Evolutionary conservation across 179 eudicot genomes (phyloP), one percentile per base, ranked within the genome.

Genomic region (Silene vulgaris): DNA sequence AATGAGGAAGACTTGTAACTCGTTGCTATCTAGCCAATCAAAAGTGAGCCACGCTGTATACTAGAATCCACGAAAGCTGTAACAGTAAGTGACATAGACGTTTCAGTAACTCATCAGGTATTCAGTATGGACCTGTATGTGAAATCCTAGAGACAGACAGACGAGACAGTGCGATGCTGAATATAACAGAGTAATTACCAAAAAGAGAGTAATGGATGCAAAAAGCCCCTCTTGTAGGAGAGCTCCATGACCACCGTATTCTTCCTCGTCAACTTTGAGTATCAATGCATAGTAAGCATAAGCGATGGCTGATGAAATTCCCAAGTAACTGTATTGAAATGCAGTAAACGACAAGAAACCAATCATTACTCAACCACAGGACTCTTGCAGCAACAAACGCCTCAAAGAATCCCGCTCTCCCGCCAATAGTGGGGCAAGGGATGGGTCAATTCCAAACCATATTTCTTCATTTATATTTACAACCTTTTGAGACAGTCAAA

Each of bases 201-300:
- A 85, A 85, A 94, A 94, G 75, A 94, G 91, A 37, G 90, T 87
- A 43, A 94, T 50, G 12, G 98, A 94, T 77, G 96, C 97, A 80
- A 94, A 94, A 40, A 94, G 91, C 14, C 98, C 98, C 83, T 94
- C 97, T 61, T 94, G 98, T 67, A 94, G 98, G 66, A 94, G 93
- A 73, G 98, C 89, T 37, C 95, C 92, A 73, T 94, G 98, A 63
- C 98, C 97, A 3, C 97, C 98, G 71, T 85, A 90, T 8, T 94
- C 98, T 84, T 94, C 97, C 81, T 92, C 98, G 56, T 94, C 97
- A 57, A 94, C 71, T 81, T 94, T 90, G 20, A 94, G 86, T 73
- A 94, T 73, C 85, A 87, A 71, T 20, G 92, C 94, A 76, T 94
- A 94, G 80, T 94, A 94, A 9, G 92, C 94, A 48, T 94, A 94